Base-by-base conservation (phyloP, 371 early-diverging fungal genomes). In the Mucor piriformis region DNA sequence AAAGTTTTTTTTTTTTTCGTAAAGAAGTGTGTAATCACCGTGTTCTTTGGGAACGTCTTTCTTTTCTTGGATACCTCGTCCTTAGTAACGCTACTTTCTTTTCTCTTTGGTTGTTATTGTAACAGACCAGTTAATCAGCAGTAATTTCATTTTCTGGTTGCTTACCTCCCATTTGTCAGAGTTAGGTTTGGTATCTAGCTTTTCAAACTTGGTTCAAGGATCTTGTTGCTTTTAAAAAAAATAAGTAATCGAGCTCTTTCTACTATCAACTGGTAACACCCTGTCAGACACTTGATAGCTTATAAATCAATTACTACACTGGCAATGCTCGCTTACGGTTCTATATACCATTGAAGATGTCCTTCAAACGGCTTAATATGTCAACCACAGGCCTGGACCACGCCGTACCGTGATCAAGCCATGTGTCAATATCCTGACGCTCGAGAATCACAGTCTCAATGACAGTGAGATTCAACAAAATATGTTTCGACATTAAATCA, bases 321-420 rank as follows among this genome's bases (percentile, higher is more conserved):
- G n/a, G n/a, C n/a, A n/a, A n/a, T n/a, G n/a, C n/a, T n/a, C n/a
- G 20, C 1, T 8, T 20, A 43, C 3, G 20, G 7, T 43, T 21
- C 20, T 21, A 57, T 67, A 53, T 70, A 77, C 77, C 64, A 73
- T 24, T 79, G 64, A 33, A 85, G 57, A 43, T 74, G 77, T 3
- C 75, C 79, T 52, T 79, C 65, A 47, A 69, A 80, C n/a, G 91
- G 85, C 44, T 77, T 75, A 88, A 57, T 48, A 91, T 54, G 0
- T 63, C 35, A 18, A 62, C 66, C 2, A 83, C 66, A 16, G 72
- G 50, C 0, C 64, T 37, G 15, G 59, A 57, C 79, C 87, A 87
- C 0, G 54, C 44, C 3, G 63, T 27, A 15, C 50, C 50, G n/a
- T 72, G 74, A 59, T 88, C 82, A n/a, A 91, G 59, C 92, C 92